Conservation (phyloP, 306 rosid species). For the Rubus idaeus region DNA sequence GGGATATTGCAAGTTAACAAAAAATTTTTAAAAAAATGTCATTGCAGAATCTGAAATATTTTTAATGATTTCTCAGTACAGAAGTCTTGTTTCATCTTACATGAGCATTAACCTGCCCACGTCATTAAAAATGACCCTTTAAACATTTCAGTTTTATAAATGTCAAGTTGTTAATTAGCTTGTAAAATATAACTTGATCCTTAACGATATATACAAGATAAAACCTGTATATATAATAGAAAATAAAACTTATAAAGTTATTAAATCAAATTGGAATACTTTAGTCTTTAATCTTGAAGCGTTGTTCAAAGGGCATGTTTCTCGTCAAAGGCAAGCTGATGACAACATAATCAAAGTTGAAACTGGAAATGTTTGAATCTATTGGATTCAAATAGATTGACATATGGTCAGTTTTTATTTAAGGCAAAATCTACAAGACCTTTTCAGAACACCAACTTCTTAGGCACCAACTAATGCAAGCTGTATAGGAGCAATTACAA, state of each 20-base stretch:
- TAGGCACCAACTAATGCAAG: neutral
- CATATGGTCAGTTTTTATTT: neutral
- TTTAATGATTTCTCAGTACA: neutral
- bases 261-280: conserved; percentile 1
- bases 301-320: conserved; percentile 2
- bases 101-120: neutral
- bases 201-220: neutral
- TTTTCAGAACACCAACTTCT: neutral
- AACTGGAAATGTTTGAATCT: neutral
- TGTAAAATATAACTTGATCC: neutral
- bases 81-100: conserved; percentile 4
- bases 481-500: neutral
- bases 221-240: neutral
- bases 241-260: neutral
- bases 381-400: neutral
- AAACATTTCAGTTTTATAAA: neutral
- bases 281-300: neutral
- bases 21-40: neutral
- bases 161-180: neutral
- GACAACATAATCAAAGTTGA: neutral
- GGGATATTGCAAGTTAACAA: too few relatives aligned
- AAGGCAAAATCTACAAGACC: neutral
- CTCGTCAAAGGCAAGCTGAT: neutral
- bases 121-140: neutral
- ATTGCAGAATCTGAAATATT: neutral